Percentiles rank a stretch among this genome's conserved stretches.
Evolutionary conservation across 805 yeast genomes (phyloP).

Genomic region (Zygosaccharomyces gambellarensis): DNA sequence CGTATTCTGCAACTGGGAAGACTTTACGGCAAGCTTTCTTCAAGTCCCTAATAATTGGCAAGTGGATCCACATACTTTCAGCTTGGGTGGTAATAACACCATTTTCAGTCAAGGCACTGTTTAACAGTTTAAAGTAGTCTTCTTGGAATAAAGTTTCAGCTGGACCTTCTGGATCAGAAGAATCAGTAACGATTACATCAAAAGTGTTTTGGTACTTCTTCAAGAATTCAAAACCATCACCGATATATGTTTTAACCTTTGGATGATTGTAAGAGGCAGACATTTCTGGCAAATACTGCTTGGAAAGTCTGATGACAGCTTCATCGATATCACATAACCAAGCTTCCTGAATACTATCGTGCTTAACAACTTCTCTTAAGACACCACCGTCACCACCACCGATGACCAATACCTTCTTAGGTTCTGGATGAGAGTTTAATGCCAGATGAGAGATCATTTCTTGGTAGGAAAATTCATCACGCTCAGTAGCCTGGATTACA

Average conservation of each 20-base stretch:
- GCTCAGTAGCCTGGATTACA: slow-evolving; percentile 92
- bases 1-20: slow-evolving; percentile 88
- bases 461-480: slow-evolving; percentile 96
- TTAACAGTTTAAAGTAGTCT: slow-evolving; percentile 79
- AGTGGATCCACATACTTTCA: slow-evolving; percentile 89
- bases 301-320: slow-evolving; percentile 81
- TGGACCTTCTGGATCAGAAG: slow-evolving; percentile 98
- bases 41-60: slow-evolving; percentile 75
- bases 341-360: slow-evolving; percentile 79
- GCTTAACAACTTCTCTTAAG: slow-evolving; percentile 89
- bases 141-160: slow-evolving; percentile 91
- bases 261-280: slow-evolving; percentile 80
- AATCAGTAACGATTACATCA: slow-evolving; percentile 94
- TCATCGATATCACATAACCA: slow-evolving; percentile 94
- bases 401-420: slow-evolving; percentile 86
- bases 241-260: slow-evolving; percentile 83
- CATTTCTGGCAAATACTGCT: slow-evolving; percentile 84
- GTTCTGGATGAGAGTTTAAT: slow-evolving; percentile 87
- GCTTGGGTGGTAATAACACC: slow-evolving; percentile 95
- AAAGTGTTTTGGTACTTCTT: slow-evolving; percentile 77
- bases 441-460: slow-evolving; percentile 97
- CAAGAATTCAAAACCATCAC: slow-evolving; percentile 96
- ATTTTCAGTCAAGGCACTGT: slow-evolving; percentile 83
- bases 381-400: slow-evolving; percentile 99
- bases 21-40: slow-evolving; percentile 76